These are phyloP conservation scores for Colletotrichum tofieldiae DNA, from an alignment of 2,329 filamentous ascomycete genomes.

Conservation along the genomic window DNA sequence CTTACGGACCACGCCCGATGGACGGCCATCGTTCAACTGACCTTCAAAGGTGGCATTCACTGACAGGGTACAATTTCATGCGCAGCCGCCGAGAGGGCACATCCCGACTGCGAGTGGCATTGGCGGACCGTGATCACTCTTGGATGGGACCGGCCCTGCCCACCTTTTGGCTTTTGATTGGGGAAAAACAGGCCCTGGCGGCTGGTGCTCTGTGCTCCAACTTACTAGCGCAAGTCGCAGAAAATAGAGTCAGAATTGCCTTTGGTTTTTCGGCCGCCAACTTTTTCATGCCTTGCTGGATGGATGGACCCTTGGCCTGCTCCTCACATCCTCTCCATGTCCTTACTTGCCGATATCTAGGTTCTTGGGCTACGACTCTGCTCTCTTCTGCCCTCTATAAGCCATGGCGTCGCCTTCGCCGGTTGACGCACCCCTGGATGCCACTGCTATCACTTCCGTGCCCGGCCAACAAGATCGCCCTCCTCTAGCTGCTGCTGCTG, in stretches of 20 bases:
- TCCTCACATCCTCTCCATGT: constrained; percentile 5
- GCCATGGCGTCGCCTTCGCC: constrained; percentile 23
- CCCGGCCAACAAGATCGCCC: constrained; percentile 28
- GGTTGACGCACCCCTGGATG: constrained; percentile 23
- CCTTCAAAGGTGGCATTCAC: neutral
- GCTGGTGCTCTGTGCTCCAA: constrained; percentile 12
- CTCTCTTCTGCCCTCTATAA: neutral
- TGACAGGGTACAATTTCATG: neutral
- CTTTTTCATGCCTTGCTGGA: constrained; percentile 12
- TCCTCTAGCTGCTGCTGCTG: constrained; percentile 8
- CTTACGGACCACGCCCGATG: neutral
- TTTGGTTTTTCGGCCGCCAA: constrained; percentile 17
- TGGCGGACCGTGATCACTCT: constrained; percentile 1
- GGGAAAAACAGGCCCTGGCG: constrained; percentile 5
- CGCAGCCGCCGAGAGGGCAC: constrained; percentile 2
- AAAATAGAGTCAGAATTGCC: constrained; percentile 27
- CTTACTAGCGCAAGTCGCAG: constrained; percentile 5
- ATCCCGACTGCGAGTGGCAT: constrained; percentile 11
- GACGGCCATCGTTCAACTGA: neutral
- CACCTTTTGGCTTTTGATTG: neutral
- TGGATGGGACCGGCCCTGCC: constrained; percentile 7
- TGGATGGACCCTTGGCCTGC: constrained; percentile 22
- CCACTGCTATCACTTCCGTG: constrained; percentile 19
- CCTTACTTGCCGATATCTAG: neutral
- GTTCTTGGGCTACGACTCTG: neutral